A percentile compares a stretch with the other conserved stretches of the same genome.
Evolutionary conservation across 176 grass and related monocot species (phyloP).

Genomic region (Olyra latifolia): DNA sequence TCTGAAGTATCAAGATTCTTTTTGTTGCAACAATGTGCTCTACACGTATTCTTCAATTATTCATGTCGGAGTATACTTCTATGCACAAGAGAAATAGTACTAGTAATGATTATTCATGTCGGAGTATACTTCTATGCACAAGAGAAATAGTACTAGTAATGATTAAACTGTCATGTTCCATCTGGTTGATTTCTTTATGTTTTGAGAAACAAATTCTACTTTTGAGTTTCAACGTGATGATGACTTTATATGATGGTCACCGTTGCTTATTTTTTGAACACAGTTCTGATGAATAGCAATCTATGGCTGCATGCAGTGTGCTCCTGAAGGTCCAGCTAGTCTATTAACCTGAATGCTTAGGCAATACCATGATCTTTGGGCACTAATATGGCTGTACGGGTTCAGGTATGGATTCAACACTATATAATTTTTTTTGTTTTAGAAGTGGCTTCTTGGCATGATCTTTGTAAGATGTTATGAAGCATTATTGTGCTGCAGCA

Average conservation of each 20-base stretch:
- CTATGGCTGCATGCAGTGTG: background rate
- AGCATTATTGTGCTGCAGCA: background rate
- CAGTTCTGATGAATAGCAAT: background rate
- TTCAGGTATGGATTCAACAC: constrained; percentile 9
- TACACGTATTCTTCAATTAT: background rate
- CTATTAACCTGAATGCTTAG: background rate
- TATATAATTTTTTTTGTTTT: background rate
- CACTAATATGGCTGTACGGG: background rate
- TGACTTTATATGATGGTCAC: background rate
- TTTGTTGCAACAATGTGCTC: background rate
- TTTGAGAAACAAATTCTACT: background rate
- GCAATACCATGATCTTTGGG: background rate
- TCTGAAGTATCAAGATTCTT: background rate
- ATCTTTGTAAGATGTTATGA: background rate
- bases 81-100: background rate
- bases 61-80: background rate
- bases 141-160: background rate
- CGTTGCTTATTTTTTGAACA: background rate
- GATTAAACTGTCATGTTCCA: background rate
- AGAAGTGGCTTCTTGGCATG: background rate
- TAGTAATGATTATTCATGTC: background rate
- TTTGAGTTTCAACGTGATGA: background rate
- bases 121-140: background rate
- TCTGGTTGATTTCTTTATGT: background rate
- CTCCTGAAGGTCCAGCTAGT: background rate